Evolutionary conservation across 1,284 basidiomycete species (phyloP).

Genomic region (Cutaneotrichosporon arboriforme): DNA sequence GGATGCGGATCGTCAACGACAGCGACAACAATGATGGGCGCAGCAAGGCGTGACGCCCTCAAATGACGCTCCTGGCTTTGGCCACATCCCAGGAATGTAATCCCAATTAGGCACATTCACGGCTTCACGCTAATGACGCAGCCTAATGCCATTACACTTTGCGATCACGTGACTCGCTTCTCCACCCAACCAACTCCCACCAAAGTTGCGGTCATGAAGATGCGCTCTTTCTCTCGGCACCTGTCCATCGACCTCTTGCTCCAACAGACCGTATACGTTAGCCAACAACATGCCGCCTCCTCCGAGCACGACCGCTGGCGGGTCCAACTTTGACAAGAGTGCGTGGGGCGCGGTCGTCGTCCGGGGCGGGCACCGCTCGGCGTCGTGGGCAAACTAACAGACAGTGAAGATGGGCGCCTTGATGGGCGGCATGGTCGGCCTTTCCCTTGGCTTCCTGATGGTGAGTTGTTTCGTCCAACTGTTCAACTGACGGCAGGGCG

Average conservation of each 20-base stretch:
- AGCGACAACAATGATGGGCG: too few species aligned
- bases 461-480: constrained; percentile 35
- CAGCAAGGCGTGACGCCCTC: too few species aligned
- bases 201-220: background rate
- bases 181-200: too few species aligned
- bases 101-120: too few species aligned
- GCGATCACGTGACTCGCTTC: too few species aligned
- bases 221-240: background rate
- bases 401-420: constrained; percentile 77
- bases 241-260: background rate
- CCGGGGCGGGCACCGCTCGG: background rate
- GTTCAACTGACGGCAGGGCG: constrained; percentile 12
- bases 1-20: too few species aligned
- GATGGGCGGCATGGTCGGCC: constrained; percentile 81
- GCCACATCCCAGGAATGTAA: too few species aligned
- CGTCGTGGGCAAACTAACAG: background rate
- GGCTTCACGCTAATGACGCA: too few species aligned
- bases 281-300: constrained; percentile 42
- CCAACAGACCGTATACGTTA: background rate
- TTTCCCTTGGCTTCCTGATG: constrained; percentile 95
- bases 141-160: too few species aligned
- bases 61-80: too few species aligned
- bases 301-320: constrained; percentile 37
- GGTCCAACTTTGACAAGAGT: constrained; percentile 44
- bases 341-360: constrained; percentile 12